Base-by-base conservation (phyloP, 257 asterid species). In the Petunia secreta region DNA sequence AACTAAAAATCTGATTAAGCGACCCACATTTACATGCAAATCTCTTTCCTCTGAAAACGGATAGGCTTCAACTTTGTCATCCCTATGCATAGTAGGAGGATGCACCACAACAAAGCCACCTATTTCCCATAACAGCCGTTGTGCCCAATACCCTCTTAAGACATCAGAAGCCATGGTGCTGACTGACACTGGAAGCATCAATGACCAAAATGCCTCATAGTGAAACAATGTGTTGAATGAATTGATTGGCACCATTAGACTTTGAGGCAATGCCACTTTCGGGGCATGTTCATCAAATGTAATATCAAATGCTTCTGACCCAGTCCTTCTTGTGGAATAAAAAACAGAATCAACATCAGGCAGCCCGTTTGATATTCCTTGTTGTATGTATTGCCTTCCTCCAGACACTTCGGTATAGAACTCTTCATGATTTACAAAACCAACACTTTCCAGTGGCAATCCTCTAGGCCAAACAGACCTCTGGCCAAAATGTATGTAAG, bases 381-480 rank as follows among this genome's bases (percentile, higher is more conserved):
- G 99, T 78, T 95, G 99, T 77, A 95, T 93, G 80, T 89, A 95
- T 84, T 92, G 97, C 79, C 86, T 92, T 81, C 99, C 99, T 41
- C 99, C 96, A 8, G 92, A 94, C 62, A 94, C 84, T 85, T 96
- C 98, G 0, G 97, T 94, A 60, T 94, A 96, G 84, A 90, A 96
- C 88, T 89, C 89, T 84, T 96, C 98, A 38, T 94, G 98, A 14
- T 82, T 90, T n/a, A 96, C 88, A 52, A 92, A 90, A 5, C 99
- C 99, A 46, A 92, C 99, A 60, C 94, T 93, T 83, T 96, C 99
- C 81, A 96, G 84, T 0, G 99, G 99, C 63, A 96, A 82, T 4
- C 99, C 99, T 80, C 99, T 89, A 0, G 98, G 99, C 99, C 99
- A 96, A 82, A 96, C 94, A 0, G 99, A 93, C 73, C 98, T 76